Evolutionary conservation across 225 moss, liverwort and hornwort species (phyloP).

Genomic region (Bryoerythrophyllum caledonicum): DNA sequence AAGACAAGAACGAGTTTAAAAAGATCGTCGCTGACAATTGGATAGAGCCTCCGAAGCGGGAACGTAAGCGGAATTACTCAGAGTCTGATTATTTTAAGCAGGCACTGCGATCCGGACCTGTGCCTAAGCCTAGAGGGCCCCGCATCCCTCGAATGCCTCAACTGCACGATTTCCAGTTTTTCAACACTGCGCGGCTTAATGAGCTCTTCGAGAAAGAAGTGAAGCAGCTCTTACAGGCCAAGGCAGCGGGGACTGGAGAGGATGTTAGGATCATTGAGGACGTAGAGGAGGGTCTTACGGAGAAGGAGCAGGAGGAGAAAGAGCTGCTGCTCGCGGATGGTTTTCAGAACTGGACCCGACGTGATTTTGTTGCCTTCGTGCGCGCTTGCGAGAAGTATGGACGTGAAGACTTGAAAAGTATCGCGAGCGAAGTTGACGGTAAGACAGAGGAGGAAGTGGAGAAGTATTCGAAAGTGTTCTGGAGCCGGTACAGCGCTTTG

Average conservation of each 20-base stretch:
- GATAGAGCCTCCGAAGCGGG: constrained; percentile 95
- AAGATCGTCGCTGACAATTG: constrained; percentile 95
- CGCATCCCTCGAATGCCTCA: constrained; percentile 99
- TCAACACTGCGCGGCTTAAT: constrained; percentile 85
- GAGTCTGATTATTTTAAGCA: constrained; percentile 99
- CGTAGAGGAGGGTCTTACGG: constrained; percentile 86
- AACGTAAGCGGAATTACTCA: constrained; percentile 98
- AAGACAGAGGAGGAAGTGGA: constrained; percentile 93
- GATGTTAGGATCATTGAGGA: constrained; percentile 83
- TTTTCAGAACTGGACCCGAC: constrained; percentile 92
- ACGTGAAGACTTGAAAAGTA: constrained; percentile 79
- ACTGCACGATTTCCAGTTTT: constrained; percentile 98
- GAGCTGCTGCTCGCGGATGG: constrained; percentile 92
- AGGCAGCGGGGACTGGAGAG: constrained; percentile 77
- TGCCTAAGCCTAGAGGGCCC: constrained; percentile 91
- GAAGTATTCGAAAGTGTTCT: constrained; percentile 88
- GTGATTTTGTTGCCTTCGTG: constrained; percentile 92
- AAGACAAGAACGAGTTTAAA: constrained; percentile 91
- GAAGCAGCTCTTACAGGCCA: constrained; percentile 83
- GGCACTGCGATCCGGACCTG: constrained; percentile 91
- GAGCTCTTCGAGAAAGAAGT: constrained; percentile 99
- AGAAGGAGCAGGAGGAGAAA: constrained; percentile 91
- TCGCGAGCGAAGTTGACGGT: constrained; percentile 91
- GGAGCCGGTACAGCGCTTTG: constrained; percentile 80
- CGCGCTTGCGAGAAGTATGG: constrained; percentile 99